Conservation (phyloP, 805 yeast genomes). For the Vanderwaltozyma verrucispora region DNA sequence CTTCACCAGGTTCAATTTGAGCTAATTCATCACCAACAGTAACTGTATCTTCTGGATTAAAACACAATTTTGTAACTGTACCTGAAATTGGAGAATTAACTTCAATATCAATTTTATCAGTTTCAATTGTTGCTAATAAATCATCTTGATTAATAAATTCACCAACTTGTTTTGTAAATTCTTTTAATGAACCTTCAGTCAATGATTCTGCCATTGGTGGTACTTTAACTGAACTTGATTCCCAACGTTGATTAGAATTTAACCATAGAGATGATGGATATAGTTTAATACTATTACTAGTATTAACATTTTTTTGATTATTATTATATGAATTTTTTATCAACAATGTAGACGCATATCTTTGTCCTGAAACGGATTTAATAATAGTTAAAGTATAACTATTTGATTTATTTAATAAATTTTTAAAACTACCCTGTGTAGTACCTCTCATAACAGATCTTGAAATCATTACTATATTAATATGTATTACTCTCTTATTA, state of each 20-base stretch:
- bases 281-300: background rate
- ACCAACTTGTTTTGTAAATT: conserved; percentile 65
- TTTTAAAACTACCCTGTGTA: background rate
- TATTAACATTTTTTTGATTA: no score
- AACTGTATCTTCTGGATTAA: conserved; percentile 81
- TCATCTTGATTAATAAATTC: conserved; percentile 83
- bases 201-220: conserved; percentile 99
- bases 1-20: conserved; percentile 69
- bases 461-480: background rate
- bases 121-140: conserved; percentile 91
- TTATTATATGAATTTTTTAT: background rate
- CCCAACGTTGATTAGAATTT: conserved; percentile 19
- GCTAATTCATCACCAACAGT: conserved; percentile 90
- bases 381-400: background rate
- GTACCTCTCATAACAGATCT: background rate
- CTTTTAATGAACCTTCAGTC: conserved; percentile 87
- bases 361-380: background rate
- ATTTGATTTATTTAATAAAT: background rate
- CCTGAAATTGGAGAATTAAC: conserved; percentile 93
- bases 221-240: conserved; percentile 59
- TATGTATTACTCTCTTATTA: background rate
- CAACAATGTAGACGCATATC: background rate
- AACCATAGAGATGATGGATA: background rate
- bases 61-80: conserved; percentile 75
- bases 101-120: conserved; percentile 96